Evolutionary conservation across 129 eudicot genomes (phyloP), one percentile per base, ranked within the genome.

Genomic region (Artemisia annua): DNA sequence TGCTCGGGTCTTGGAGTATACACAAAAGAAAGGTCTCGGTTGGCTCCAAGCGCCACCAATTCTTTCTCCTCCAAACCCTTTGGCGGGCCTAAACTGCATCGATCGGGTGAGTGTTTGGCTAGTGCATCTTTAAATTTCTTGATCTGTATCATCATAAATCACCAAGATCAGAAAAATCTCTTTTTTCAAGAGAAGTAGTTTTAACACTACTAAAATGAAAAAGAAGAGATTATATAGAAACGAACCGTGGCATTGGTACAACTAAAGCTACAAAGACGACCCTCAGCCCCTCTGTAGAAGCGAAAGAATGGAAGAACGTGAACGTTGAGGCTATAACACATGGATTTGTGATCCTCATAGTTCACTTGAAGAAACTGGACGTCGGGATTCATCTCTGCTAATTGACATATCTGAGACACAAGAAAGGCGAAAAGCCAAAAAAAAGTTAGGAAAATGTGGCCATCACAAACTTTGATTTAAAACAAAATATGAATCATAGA

Each of bases 201-300:
- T 14, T 11, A 69, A 11, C 43, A 13, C 19, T 69, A 20, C 17
- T 18, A 63, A 69, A 65, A 50, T 3, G 5, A 71, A 28, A 74
- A 17, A 63, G 3, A 30, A 56, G 1, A 16, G 18, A 28, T 11
- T 16, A 54, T 16, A 54, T 19, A 20, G 71, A 48, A 12, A 89
- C 93, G 53, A 70, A 90, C 96, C 91, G 96, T 90, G 49, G 96
- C 96, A 85, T 90, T 90, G 61, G 96, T 90, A 50, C 96, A 90
- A 73, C 96, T 90, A 51, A 90, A 90, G 87, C 96, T 90, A 75
- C 93, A 87, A 58, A 90, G 77, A 44, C 96, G 93, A 43, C 96
- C 96, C 11, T 83, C 79, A 9, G 91, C 88, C 15, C 96, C 96
- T 71, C 96, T 81, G 44, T 90, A 90, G 65, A 90, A 90, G 20